phyloP scores from a whole-genome alignment of 176 grass and related monocot species.

The Thinopyrum elongatum region DNA sequence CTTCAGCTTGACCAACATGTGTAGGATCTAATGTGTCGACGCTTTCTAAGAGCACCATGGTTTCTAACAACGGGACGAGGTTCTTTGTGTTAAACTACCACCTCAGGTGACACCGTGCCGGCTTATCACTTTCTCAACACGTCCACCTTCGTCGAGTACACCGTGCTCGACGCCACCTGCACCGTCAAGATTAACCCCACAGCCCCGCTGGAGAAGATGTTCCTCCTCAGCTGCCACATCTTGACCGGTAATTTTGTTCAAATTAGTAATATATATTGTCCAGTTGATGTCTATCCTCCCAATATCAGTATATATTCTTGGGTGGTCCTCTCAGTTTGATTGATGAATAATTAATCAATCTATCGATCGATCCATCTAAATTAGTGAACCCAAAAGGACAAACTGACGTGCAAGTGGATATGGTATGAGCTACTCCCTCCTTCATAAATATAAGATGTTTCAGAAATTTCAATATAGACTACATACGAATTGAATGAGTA shows the following conservation, averaged over 20 bases:
- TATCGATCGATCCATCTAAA: neutral
- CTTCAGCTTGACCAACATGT: slow-evolving; percentile 56
- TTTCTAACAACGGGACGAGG: slow-evolving; percentile 39
- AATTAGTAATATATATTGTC: neutral
- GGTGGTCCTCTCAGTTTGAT: neutral
- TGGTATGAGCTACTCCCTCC: too few relatives aligned
- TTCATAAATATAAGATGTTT: too few relatives aligned
- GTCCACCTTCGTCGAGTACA: slow-evolving; percentile 85
- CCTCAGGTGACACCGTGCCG: neutral
- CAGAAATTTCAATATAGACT: too few relatives aligned
- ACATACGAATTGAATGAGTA: too few relatives aligned
- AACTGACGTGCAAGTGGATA: too few relatives aligned
- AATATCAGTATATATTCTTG: neutral
- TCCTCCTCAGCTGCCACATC: slow-evolving; percentile 76
- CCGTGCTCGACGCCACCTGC: slow-evolving; percentile 66
- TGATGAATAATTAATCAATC: neutral
- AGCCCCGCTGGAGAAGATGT: slow-evolving; percentile 61
- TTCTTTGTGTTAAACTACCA: slow-evolving; percentile 19
- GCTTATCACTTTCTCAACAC: slow-evolving; percentile 91
- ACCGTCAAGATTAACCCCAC: slow-evolving; percentile 49
- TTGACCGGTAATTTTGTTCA: slow-evolving; percentile 57
- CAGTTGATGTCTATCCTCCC: neutral
- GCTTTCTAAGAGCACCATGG: slow-evolving; percentile 71
- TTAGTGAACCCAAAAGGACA: neutral
- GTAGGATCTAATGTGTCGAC: slow-evolving; percentile 44